A percentile compares a stretch with the other conserved stretches of the same genome.
Evolutionary conservation across 371 early-diverging fungal species (phyloP).

Genomic region (Actinomortierella wolfii): DNA sequence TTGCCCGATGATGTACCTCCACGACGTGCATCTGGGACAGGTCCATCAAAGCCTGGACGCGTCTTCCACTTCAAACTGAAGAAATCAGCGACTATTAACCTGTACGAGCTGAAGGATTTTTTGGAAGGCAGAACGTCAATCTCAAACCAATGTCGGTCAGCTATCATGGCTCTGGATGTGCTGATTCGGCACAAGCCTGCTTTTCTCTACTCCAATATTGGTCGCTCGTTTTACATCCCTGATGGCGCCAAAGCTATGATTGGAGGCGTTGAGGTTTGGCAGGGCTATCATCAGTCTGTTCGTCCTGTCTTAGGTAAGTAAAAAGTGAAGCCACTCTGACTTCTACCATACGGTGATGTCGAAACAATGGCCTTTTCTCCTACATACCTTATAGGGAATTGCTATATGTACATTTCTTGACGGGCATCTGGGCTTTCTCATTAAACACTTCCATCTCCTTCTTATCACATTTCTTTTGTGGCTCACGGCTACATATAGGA

Average conservation of each 20-base stretch:
- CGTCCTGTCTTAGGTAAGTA: slow-evolving; percentile 68
- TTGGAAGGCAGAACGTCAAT: slow-evolving; percentile 47
- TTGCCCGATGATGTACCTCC: slow-evolving; percentile 48
- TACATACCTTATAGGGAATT: too few relatives aligned
- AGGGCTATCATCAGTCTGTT: slow-evolving; percentile 88
- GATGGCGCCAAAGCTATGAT: slow-evolving; percentile 58
- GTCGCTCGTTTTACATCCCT: slow-evolving; percentile 86
- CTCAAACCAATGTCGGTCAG: slow-evolving; percentile 54
- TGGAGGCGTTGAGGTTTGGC: slow-evolving; percentile 90
- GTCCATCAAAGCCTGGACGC: slow-evolving; percentile 33
- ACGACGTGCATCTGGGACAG: too few relatives aligned
- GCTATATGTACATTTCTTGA: too few relatives aligned
- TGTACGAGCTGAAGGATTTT: slow-evolving; percentile 59
- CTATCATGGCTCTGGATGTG: slow-evolving; percentile 83
- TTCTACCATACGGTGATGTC: too few relatives aligned
- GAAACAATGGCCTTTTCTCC: too few relatives aligned
- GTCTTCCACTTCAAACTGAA: slow-evolving; percentile 58
- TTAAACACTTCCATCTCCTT: slow-evolving; percentile 3
- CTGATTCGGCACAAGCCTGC: slow-evolving; percentile 79
- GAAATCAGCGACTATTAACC: slow-evolving; percentile 59
- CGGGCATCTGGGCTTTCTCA: too few relatives aligned
- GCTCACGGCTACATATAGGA: slow-evolving; percentile 26
- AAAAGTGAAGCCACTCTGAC: too few relatives aligned
- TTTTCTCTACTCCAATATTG: slow-evolving; percentile 70
- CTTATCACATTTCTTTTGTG: not conserved